Conservation (phyloP, 352 stramenopile genomes). For the Pythium sukuiense region DNA sequence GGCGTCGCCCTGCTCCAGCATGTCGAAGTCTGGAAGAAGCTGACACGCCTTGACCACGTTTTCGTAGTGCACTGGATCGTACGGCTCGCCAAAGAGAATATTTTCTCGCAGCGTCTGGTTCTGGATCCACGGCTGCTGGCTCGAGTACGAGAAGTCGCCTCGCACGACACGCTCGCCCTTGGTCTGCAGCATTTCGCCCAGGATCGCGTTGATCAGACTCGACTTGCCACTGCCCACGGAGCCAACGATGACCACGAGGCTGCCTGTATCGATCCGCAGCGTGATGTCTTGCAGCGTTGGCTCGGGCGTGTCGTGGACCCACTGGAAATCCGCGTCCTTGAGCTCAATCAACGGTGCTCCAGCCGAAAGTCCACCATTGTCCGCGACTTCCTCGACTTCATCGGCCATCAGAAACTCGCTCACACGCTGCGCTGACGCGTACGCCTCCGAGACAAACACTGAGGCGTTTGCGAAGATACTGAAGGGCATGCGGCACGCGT, state of each 20-base stretch:
- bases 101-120: constrained; percentile 34
- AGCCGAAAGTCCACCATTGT: not conserved
- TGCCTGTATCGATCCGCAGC: constrained; percentile 45
- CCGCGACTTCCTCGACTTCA: constrained; percentile 31
- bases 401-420: constrained; percentile 32
- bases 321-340: constrained; percentile 37
- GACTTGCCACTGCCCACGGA: constrained; percentile 40
- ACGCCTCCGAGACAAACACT: constrained; percentile 30
- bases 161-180: constrained; percentile 15
- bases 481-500: constrained; percentile 37
- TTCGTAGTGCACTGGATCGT: constrained; percentile 29
- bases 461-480: constrained; percentile 38
- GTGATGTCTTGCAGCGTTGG: not conserved
- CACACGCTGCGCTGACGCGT: constrained; percentile 36
- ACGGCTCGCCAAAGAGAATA: constrained; percentile 31
- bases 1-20: constrained; percentile 65
- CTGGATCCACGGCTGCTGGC: constrained; percentile 38
- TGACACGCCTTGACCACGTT: constrained; percentile 48
- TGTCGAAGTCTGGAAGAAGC: constrained; percentile 57
- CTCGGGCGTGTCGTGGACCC: constrained; percentile 7
- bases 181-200: constrained; percentile 30
- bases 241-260: constrained; percentile 45
- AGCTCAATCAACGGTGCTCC: constrained; percentile 26
- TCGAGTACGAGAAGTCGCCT: constrained; percentile 28
- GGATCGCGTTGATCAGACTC: constrained; percentile 33